Evolutionary conservation across 2,329 filamentous ascomycete species (phyloP).

Genomic region (Rhexocercosporidium sp.): DNA sequence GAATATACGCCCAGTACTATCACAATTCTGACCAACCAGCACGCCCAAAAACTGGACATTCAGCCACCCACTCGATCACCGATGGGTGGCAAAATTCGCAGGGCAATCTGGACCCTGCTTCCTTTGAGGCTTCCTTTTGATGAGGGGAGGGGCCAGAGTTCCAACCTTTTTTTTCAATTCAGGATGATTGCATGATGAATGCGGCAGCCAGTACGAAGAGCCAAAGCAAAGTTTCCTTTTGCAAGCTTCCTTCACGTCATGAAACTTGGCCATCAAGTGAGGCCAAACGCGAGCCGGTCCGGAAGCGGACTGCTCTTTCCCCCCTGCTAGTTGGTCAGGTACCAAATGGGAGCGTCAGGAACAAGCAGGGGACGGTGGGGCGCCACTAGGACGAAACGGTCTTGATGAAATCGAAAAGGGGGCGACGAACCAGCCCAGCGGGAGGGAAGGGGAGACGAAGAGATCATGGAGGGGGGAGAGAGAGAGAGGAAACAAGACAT

Average conservation of each 20-base stretch:
- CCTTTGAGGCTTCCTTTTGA: neutral
- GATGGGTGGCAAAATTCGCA: neutral
- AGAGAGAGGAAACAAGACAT: neutral
- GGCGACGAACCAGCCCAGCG: constrained; percentile 4
- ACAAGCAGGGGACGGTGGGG: neutral
- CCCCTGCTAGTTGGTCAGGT: constrained; percentile 1
- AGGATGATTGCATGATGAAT: constrained; percentile 4
- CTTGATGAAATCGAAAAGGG: neutral
- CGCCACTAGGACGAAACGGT: constrained; percentile 10
- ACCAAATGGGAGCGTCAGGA: constrained; percentile 10
- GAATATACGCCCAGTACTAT: constrained; percentile 1
- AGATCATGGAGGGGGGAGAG: neutral
- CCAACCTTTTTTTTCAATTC: neutral
- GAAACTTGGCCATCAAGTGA: constrained; percentile 7
- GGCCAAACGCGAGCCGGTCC: constrained; percentile 13
- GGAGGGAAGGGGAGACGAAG: neutral
- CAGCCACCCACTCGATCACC: constrained; percentile 1
- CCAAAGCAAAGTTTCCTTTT: neutral
- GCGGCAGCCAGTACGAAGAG: constrained; percentile 3
- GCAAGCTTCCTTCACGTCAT: constrained; percentile 11
- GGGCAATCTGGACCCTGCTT: neutral
- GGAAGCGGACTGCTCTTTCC: neutral
- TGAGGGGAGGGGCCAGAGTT: neutral
- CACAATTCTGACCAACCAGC: constrained; percentile 8
- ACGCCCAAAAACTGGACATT: neutral